Conservation (phyloP, 1,284 basidiomycete genomes). For the Fomitopsis palustris region DNA sequence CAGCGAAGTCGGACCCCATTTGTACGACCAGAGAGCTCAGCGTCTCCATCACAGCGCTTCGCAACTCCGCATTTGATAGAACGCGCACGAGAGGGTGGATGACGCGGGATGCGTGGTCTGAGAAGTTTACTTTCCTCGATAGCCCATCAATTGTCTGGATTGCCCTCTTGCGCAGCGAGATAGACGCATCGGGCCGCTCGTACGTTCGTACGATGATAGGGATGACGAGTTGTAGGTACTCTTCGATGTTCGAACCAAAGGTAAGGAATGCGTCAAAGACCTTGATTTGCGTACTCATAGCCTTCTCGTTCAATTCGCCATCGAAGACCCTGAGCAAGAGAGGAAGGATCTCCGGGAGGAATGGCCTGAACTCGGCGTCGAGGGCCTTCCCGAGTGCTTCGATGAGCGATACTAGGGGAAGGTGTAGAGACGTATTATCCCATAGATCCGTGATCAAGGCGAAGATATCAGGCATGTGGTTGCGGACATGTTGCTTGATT, state of each 20-base stretch:
- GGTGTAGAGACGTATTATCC: constrained; percentile 84
- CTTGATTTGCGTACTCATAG: constrained; percentile 80
- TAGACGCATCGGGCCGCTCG: constrained; percentile 79
- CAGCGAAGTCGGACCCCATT: constrained; percentile 94
- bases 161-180: constrained; percentile 81
- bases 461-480: constrained; percentile 85
- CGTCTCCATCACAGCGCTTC: constrained; percentile 90
- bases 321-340: constrained; percentile 92
- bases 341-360: constrained; percentile 90
- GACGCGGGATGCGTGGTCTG: constrained; percentile 97
- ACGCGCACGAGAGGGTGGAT: constrained; percentile 95
- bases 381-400: constrained; percentile 95
- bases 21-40: constrained; percentile 91
- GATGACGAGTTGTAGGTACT: constrained; percentile 96
- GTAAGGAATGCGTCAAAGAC: constrained; percentile 94
- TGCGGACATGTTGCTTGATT: constrained; percentile 97
- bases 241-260: constrained; percentile 96
- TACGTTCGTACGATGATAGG: constrained; percentile 93
- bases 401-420: constrained; percentile 91
- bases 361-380: constrained; percentile 97
- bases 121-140: constrained; percentile 94
- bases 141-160: constrained; percentile 91
- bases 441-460: constrained; percentile 84
- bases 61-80: constrained; percentile 79
- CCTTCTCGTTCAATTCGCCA: constrained; percentile 78